A percentile compares a stretch with the other conserved stretches of the same genome.
phyloP scores from a whole-genome alignment of 495 filamentous ascomycete species.

The Thermochaetoides thermophila region DNA sequence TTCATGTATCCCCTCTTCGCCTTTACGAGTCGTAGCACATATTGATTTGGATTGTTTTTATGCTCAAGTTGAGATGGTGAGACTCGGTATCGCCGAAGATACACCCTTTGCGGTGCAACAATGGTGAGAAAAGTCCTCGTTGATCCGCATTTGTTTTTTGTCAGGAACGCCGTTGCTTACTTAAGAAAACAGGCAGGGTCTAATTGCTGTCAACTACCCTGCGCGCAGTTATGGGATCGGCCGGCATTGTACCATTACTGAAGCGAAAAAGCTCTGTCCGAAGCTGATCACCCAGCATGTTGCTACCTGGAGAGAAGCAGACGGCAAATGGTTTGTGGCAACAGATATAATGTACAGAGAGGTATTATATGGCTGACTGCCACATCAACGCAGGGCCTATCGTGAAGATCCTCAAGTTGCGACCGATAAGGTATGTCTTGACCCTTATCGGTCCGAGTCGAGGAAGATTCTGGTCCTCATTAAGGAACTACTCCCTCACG shows the following conservation, averaged over 20 bases:
- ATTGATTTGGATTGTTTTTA: conserved; percentile 97
- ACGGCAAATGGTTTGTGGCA: conserved; percentile 53
- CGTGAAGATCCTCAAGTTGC: conserved; percentile 65
- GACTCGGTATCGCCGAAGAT: conserved; percentile 56
- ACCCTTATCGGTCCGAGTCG: conserved; percentile 81
- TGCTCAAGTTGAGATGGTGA: conserved; percentile 88
- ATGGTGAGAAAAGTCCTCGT: conserved; percentile 33
- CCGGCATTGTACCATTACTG: conserved; percentile 55
- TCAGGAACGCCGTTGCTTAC: too few relatives aligned
- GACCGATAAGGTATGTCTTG: conserved; percentile 83
- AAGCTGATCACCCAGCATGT: conserved; percentile 79
- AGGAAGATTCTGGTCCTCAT: conserved; percentile 69
- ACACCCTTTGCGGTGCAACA: conserved; percentile 86
- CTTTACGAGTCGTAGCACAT: conserved; percentile 77
- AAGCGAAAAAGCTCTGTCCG: conserved; percentile 83
- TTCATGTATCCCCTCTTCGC: conserved; percentile 52
- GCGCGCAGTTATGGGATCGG: conserved; percentile 66
- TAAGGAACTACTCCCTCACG: conserved; percentile 50
- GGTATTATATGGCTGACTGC: not conserved
- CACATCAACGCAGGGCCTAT: conserved; percentile 45
- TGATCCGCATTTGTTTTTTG: conserved; percentile 3
- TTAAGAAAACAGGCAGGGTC: conserved; percentile 41
- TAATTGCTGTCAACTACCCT: conserved; percentile 94
- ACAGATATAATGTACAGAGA: too few relatives aligned
- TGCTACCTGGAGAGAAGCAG: conserved; percentile 86